Conservation (phyloP, 805 yeast species). For the Saturnispora galanensis region DNA sequence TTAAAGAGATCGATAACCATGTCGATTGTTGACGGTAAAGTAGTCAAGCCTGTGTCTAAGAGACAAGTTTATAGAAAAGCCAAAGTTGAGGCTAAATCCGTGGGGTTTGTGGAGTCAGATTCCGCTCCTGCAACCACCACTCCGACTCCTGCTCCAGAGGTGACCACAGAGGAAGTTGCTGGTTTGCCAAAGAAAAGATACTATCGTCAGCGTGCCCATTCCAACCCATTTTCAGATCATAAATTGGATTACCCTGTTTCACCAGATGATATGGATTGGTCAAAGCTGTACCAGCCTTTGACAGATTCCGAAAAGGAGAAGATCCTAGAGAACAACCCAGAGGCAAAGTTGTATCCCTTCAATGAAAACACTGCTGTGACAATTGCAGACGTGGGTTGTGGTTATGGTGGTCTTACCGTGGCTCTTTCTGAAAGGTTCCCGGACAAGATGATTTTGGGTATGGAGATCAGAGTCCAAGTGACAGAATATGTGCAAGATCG, state of each 20-base stretch:
- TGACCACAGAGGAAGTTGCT: conserved; percentile 17
- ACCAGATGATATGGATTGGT: conserved; percentile 87
- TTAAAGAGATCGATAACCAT: neutral
- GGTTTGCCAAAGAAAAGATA: conserved; percentile 70
- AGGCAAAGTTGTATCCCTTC: conserved; percentile 22
- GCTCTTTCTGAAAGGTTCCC: conserved; percentile 74
- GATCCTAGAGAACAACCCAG: conserved; percentile 24
- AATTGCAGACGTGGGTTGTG: conserved; percentile 96
- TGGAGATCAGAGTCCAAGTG: conserved; percentile 97
- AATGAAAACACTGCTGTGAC: conserved; percentile 37
- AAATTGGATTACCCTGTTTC: conserved; percentile 74
- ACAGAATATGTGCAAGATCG: conserved; percentile 95
- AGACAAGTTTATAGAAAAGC: conserved; percentile 29
- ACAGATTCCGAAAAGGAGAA: conserved; percentile 27
- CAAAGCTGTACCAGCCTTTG: conserved; percentile 57
- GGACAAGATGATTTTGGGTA: conserved; percentile 69
- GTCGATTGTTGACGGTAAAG: conserved; percentile 5
- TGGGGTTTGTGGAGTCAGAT: conserved; percentile 26
- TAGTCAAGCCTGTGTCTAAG: conserved; percentile 5
- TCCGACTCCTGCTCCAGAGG: conserved; percentile 14
- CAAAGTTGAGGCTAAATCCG: conserved; percentile 37
- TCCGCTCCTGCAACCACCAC: conserved; percentile 6
- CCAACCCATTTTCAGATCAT: conserved; percentile 96
- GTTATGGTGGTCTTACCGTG: conserved; percentile 85
- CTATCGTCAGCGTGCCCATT: conserved; percentile 95